phyloP scores from a whole-genome alignment of 805 yeast genomes.

The Nakazawaea peltata region DNA sequence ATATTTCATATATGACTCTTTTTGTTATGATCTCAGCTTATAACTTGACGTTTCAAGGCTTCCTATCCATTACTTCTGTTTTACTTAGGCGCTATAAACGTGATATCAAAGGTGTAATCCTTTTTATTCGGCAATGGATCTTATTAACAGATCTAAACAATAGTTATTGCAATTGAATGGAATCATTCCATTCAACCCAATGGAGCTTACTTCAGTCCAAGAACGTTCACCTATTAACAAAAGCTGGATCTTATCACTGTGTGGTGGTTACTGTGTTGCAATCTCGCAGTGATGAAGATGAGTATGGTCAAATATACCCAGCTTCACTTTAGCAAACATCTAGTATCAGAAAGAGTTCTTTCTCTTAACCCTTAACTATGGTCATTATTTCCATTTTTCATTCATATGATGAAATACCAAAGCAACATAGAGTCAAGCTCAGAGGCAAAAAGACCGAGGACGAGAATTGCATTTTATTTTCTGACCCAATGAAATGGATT shows the following conservation, averaged over 20 bases:
- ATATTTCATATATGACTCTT: too few relatives aligned
- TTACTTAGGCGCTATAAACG: too few relatives aligned
- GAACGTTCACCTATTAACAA: slow-evolving; percentile 34
- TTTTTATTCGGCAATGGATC: slow-evolving; percentile 67
- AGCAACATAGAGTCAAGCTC: slow-evolving; percentile 92
- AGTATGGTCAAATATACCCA: slow-evolving; percentile 60
- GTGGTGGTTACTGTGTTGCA: too few relatives aligned
- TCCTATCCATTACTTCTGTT: too few relatives aligned
- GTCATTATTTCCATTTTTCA: too few relatives aligned
- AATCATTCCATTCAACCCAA: slow-evolving; percentile 46
- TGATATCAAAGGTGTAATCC: too few relatives aligned
- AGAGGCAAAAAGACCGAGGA: slow-evolving; percentile 50
- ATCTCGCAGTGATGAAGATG: slow-evolving; percentile 27
- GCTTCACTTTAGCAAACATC: too few relatives aligned
- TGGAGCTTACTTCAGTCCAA: slow-evolving; percentile 79
- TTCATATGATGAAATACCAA: slow-evolving; percentile 62
- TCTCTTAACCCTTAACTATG: too few relatives aligned
- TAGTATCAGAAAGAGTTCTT: too few relatives aligned
- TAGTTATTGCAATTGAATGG: slow-evolving; percentile 62
- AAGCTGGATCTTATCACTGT: slow-evolving; percentile 7
- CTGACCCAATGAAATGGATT: background rate
- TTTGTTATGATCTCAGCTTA: too few relatives aligned
- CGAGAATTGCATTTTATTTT: slow-evolving; percentile 53
- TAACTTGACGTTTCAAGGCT: too few relatives aligned
- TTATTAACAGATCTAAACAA: slow-evolving; percentile 46